phyloP scores from a whole-genome alignment of 2,329 filamentous ascomycete genomes.

The Cladosporium sp. region DNA sequence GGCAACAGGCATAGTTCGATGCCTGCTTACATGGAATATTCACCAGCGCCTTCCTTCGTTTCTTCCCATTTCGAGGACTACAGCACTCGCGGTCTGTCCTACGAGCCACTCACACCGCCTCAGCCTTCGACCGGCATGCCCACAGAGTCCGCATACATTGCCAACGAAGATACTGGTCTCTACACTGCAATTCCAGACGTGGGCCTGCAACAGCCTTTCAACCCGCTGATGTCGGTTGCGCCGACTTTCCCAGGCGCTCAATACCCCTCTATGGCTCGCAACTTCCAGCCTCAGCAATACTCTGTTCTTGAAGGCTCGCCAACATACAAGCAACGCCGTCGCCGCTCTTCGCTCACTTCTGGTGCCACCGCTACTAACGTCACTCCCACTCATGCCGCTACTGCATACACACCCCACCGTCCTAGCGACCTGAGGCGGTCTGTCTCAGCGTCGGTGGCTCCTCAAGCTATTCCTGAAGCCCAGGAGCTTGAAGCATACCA shows the following conservation, averaged over 20 bases:
- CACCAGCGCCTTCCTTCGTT: constrained; percentile 93
- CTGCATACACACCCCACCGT: constrained; percentile 61
- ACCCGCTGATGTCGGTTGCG: constrained; percentile 86
- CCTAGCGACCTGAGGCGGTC: constrained; percentile 90
- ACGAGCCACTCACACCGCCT: constrained; percentile 93
- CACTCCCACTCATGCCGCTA: constrained; percentile 28
- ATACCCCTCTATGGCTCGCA: constrained; percentile 66
- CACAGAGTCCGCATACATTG: constrained; percentile 91
- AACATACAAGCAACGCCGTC: constrained; percentile 95
- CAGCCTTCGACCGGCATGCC: constrained; percentile 83
- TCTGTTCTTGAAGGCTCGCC: constrained; percentile 91
- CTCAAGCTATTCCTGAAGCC: constrained; percentile 51
- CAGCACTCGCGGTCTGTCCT: constrained; percentile 92
- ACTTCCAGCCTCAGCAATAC: constrained; percentile 73
- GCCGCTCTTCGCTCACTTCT: constrained; percentile 87
- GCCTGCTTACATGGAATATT: constrained; percentile 98
- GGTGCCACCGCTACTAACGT: constrained; percentile 39
- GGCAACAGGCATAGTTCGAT: constrained; percentile 97
- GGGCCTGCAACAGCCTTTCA: constrained; percentile 69
- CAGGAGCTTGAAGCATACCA: constrained; percentile 69
- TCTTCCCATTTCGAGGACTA: constrained; percentile 99
- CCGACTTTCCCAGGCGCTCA: constrained; percentile 78
- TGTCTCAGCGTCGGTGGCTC: constrained; percentile 80
- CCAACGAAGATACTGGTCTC: constrained; percentile 93
- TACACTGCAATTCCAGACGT: constrained; percentile 95